phyloP scores from a whole-genome alignment of 805 yeast species.

The Zygoascus ofunaensis region DNA sequence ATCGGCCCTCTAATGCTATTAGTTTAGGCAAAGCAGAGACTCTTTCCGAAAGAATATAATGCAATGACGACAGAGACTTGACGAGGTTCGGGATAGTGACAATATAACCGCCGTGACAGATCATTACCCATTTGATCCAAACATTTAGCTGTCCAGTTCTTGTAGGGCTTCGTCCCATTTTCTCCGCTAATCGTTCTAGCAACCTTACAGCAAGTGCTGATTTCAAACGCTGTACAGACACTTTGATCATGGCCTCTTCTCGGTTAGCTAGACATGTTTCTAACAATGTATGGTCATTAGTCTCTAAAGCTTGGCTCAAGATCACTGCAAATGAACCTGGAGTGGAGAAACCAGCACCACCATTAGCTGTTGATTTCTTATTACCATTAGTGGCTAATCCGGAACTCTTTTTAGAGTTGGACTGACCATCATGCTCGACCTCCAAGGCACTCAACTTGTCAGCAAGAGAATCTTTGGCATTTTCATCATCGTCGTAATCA shows the following conservation, averaged over 20 bases:
- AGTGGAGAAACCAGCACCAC: slow-evolving; percentile 38
- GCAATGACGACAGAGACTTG: slow-evolving; percentile 48
- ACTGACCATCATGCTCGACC: slow-evolving; percentile 17
- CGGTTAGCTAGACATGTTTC: slow-evolving; percentile 65
- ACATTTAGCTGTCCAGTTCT: slow-evolving; percentile 41
- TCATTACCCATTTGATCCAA: slow-evolving; percentile 79
- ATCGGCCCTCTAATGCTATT: slow-evolving; percentile 75
- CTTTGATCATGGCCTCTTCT: slow-evolving; percentile 44
- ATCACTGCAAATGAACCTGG: slow-evolving; percentile 76
- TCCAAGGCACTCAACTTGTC: slow-evolving; percentile 32
- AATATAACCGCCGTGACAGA: slow-evolving; percentile 59
- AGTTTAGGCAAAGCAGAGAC: slow-evolving; percentile 55
- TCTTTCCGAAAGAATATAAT: slow-evolving; percentile 46
- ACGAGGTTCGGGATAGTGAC: slow-evolving; percentile 44
- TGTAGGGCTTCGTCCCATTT: slow-evolving; percentile 45
- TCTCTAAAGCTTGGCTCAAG: slow-evolving; percentile 78
- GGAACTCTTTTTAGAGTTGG: neutral
- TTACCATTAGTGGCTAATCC: slow-evolving; percentile 14
- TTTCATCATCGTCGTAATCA: slow-evolving; percentile 31
- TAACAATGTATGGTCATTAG: slow-evolving; percentile 76
- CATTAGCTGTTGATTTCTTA: slow-evolving; percentile 17
- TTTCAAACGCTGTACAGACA: slow-evolving; percentile 47
- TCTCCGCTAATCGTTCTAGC: slow-evolving; percentile 39
- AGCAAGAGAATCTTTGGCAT: slow-evolving; percentile 34
- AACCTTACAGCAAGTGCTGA: slow-evolving; percentile 36